Evolutionary conservation across 768 basidiomycete species (phyloP), one percentile per base, ranked within the genome.

Genomic region (Sporobolomyces pararoseus): DNA sequence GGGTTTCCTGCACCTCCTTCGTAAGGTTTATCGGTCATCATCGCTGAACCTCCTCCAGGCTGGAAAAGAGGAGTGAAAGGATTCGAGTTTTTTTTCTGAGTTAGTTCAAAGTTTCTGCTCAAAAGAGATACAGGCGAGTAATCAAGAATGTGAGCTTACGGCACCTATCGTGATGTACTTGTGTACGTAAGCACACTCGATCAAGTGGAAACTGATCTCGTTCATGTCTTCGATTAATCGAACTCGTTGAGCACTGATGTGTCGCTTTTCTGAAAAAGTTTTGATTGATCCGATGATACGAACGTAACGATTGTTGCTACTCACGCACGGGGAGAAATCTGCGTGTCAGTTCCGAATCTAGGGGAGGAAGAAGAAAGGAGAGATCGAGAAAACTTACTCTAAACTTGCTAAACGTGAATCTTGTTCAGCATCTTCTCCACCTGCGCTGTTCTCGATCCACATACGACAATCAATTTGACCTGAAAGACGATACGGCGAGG

Each of bases 241-340:
- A 72, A 97, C 85, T 70, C 87, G 84, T 31, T 83, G 85, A 10
- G 89, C 87, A 64, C 89, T 89, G 76, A 99, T 84, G 78, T 91
- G 90, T 78, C 86, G 83, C 79, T 89, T 92, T 77, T 84, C 85
- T 44, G 86, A 85, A 78, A 95, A 96, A 17, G 82, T 84, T 79
- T 95, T 95, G 70, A 98, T 80, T 17, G 82, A 82, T 16, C 95
- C 95, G 35, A 89, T 84, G 52, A 94, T 85, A 21, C 89, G 87
- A 44, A 93, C 87, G 78, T 88, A 91, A 49, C 82, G 82, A n/a
- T 86, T 83, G 78, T 88, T 87, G 60, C 91, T 94, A 76, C 42
- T 27, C 7, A 25, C 3, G 2, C 2, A 7, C n/a, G 37, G 16
- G 21, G 31, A 7, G 46, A 31, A 21, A 35, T n/a, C 25, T 3